These are phyloP conservation scores for Monoraphidium neglectum DNA, from an alignment of 139 green algal genomes.

Conservation along the genomic window DNA sequence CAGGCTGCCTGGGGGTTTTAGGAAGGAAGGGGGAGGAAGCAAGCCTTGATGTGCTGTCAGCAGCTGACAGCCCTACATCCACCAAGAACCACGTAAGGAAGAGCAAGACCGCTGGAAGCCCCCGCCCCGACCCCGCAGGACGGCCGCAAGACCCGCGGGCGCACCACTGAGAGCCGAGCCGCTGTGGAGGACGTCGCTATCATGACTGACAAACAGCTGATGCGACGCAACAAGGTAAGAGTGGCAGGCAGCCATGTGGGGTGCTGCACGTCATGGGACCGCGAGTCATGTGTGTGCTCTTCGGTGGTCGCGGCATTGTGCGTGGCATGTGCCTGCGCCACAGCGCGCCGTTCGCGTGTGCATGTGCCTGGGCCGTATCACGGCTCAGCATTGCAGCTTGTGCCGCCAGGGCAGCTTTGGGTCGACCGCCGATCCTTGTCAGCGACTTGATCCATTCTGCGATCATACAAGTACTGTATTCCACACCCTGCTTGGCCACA, in stretches of 20 bases:
- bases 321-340: not conserved
- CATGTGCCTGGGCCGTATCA: too few species aligned
- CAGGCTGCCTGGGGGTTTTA: too few species aligned
- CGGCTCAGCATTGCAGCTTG: not conserved
- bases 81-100: too few species aligned
- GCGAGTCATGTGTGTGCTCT: not conserved
- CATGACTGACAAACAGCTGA: conserved; percentile 23
- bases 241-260: not conserved
- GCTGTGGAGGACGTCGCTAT: conserved; percentile 25
- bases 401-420: not conserved
- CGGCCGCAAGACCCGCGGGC: too few species aligned
- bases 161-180: conserved; percentile 13
- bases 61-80: too few species aligned
- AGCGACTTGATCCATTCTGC: not conserved
- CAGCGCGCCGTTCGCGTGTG: not conserved
- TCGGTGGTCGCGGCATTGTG: not conserved
- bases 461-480: not conserved
- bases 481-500: not conserved
- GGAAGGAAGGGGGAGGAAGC: too few species aligned
- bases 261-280: not conserved
- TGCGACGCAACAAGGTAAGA: conserved; percentile 24
- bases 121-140: too few species aligned
- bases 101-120: too few species aligned
- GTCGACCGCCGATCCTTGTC: not conserved
- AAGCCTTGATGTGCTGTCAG: too few species aligned